These are phyloP conservation scores for Septoria petroselini DNA, from an alignment of 2,329 filamentous ascomycete species.

Conservation along the genomic window DNA sequence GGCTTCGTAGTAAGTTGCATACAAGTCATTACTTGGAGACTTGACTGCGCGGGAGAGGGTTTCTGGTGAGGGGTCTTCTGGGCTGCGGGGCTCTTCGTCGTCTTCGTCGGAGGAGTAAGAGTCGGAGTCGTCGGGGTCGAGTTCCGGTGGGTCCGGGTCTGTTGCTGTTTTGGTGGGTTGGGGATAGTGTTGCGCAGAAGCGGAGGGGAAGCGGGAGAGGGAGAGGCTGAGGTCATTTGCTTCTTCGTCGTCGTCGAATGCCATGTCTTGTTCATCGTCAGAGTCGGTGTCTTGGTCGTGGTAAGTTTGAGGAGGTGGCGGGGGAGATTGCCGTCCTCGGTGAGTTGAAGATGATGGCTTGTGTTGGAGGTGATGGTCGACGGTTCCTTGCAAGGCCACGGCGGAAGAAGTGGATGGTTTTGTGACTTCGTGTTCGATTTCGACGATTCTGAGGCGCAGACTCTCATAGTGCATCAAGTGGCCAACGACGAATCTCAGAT, in stretches of 20 bases:
- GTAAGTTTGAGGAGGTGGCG: slow-evolving; percentile 23
- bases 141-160: slow-evolving; percentile 28
- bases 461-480: slow-evolving; percentile 39
- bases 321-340: slow-evolving; percentile 29
- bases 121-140: slow-evolving; percentile 27
- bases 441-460: slow-evolving; percentile 37
- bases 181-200: slow-evolving; percentile 23
- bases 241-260: slow-evolving; percentile 30
- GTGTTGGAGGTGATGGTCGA: slow-evolving; percentile 21
- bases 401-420: slow-evolving; percentile 24
- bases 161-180: slow-evolving; percentile 5
- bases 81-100: slow-evolving; percentile 31
- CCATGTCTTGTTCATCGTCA: slow-evolving; percentile 23
- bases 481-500: slow-evolving; percentile 38
- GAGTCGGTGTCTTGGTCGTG: slow-evolving; percentile 23
- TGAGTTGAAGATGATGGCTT: slow-evolving; percentile 29
- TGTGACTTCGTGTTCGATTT: slow-evolving; percentile 37
- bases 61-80: slow-evolving; percentile 30
- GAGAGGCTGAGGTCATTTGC: slow-evolving; percentile 32
- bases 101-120: slow-evolving; percentile 35
- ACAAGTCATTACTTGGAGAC: slow-evolving; percentile 27
- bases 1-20: slow-evolving; percentile 32
- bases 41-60: slow-evolving; percentile 30
- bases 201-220: slow-evolving; percentile 35
- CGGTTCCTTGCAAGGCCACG: slow-evolving; percentile 31